Conservation (phyloP, 768 basidiomycete species). For the Phylloporus sp. region DNA sequence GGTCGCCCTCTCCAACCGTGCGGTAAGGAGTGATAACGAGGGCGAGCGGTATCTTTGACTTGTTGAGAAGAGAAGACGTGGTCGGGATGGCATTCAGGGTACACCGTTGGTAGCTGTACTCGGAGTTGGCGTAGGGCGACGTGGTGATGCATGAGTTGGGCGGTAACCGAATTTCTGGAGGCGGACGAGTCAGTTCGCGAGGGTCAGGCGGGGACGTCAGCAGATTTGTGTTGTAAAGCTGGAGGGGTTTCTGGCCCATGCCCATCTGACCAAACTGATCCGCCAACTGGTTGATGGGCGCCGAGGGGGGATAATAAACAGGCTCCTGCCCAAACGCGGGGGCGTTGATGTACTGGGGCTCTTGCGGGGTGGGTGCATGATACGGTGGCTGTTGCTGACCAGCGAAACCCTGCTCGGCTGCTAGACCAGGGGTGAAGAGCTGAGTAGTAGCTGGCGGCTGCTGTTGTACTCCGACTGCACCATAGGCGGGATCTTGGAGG, state of each 20-base stretch:
- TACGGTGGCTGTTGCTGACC: constrained; percentile 55
- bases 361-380: constrained; percentile 42
- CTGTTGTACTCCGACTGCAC: constrained; percentile 32
- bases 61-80: constrained; percentile 78
- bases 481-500: constrained; percentile 43
- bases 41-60: constrained; percentile 87
- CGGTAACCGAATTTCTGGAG: constrained; percentile 87
- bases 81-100: constrained; percentile 94
- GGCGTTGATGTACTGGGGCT: constrained; percentile 42
- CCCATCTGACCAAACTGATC: constrained; percentile 91
- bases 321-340: constrained; percentile 43
- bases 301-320: constrained; percentile 34
- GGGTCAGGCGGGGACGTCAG: constrained; percentile 93
- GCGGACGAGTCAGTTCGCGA: constrained; percentile 69
- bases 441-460: constrained; percentile 42
- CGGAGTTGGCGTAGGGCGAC: constrained; percentile 75
- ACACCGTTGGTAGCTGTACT: constrained; percentile 85
- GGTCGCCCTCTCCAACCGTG: constrained; percentile 75
- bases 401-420: constrained; percentile 61
- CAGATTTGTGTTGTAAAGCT: constrained; percentile 84
- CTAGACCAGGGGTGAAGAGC: constrained; percentile 84
- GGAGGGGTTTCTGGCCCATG: constrained; percentile 72
- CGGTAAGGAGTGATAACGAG: constrained; percentile 90
- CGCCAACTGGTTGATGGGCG: constrained; percentile 56
- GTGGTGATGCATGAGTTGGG: constrained; percentile 78